phyloP scores from a whole-genome alignment of 176 grass and related monocot genomes.

The Calamus simplicifolius region DNA sequence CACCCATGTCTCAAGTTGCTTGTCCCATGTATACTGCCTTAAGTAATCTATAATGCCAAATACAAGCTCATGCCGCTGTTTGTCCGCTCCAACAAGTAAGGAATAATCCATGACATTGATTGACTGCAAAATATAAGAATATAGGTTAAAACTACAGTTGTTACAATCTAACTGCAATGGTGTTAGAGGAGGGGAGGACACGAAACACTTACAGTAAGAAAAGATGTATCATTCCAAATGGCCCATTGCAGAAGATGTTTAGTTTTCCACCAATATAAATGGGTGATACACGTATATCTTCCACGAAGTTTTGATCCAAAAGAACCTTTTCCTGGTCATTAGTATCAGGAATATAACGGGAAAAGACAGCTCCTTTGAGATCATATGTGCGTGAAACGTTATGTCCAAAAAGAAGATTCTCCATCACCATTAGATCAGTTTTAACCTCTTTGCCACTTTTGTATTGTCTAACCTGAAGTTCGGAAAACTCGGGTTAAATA shows the following conservation, averaged over 20 bases:
- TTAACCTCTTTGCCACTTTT: constrained; percentile 79
- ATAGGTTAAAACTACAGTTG: neutral
- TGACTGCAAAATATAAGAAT: constrained; percentile 50
- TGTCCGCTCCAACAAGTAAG: constrained; percentile 86
- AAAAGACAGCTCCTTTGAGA: constrained; percentile 76
- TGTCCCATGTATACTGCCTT: constrained; percentile 96
- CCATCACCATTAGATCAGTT: constrained; percentile 97
- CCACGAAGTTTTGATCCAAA: constrained; percentile 89
- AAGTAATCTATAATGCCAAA: constrained; percentile 97
- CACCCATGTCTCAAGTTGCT: constrained; percentile 91
- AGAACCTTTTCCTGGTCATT: constrained; percentile 53
- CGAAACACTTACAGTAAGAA: no score
- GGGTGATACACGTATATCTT: constrained; percentile 74
- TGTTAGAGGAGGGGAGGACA: neutral
- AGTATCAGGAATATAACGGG: constrained; percentile 34
- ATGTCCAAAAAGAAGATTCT: constrained; percentile 90
- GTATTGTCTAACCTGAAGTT: constrained; percentile 54
- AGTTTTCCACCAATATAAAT: constrained; percentile 75
- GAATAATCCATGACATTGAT: constrained; percentile 98
- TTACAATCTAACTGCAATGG: neutral
- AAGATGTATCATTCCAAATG: no score
- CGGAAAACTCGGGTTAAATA: neutral
- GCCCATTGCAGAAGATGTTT: no score
- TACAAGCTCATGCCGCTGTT: constrained; percentile 69
- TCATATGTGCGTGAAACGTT: constrained; percentile 80